Percentiles rank a stretch among this genome's conserved stretches.
Evolutionary conservation across 2,329 filamentous ascomycete species (phyloP).

Genomic region (Teratosphaeria epicoccoides): DNA sequence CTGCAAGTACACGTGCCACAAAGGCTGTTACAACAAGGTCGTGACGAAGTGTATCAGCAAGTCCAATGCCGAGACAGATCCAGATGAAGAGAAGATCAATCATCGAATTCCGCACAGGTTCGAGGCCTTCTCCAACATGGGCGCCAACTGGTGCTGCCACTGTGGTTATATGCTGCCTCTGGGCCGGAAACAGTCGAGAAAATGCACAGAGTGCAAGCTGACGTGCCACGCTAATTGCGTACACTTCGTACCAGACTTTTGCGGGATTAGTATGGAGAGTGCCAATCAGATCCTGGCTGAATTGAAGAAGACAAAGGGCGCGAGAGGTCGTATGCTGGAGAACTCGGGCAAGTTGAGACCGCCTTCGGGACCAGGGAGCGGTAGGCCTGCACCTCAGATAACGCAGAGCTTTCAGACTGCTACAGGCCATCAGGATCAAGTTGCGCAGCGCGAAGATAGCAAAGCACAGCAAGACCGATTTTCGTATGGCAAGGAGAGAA

Average conservation of each 20-base stretch:
- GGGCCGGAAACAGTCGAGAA: conserved; percentile 87
- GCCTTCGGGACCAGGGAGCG: conserved; percentile 16
- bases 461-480: conserved; percentile 29
- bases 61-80: conserved; percentile 94
- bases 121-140: conserved; percentile 92
- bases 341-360: conserved; percentile 48
- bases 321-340: conserved; percentile 13
- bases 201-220: conserved; percentile 87
- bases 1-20: conserved; percentile 99
- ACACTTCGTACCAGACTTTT: conserved; percentile 95
- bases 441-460: conserved; percentile 12
- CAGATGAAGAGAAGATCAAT: conserved; percentile 99
- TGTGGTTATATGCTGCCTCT: conserved; percentile 93
- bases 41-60: conserved; percentile 99
- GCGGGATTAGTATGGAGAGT: conserved; percentile 96
- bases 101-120: conserved; percentile 97
- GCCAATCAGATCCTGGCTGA: conserved; percentile 89
- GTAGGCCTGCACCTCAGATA: conserved; percentile 36
- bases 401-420: conserved; percentile 26
- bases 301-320: conserved; percentile 65
- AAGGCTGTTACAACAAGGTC: conserved; percentile 91
- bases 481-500: conserved; percentile 39
- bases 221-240: conserved; percentile 87
- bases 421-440: conserved; percentile 28
- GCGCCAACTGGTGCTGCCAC: conserved; percentile 98